Conservation (phyloP, 2,329 filamentous ascomycete genomes). For the Amphichorda felina region DNA sequence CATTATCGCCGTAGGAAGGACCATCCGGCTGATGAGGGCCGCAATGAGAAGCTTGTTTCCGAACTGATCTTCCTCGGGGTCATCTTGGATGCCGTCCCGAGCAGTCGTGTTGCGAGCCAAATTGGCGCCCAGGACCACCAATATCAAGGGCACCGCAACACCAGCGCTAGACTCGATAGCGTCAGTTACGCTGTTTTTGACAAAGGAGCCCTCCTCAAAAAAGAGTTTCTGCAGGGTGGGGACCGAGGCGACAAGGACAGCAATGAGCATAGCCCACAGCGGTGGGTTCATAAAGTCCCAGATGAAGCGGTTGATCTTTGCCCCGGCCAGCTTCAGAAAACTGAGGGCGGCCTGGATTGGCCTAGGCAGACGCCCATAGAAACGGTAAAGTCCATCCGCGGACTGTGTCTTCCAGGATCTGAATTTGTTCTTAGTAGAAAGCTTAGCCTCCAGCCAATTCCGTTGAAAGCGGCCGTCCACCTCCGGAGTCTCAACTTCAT, state of each 20-base stretch:
- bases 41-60: slow-evolving; percentile 74
- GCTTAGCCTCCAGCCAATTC: slow-evolving; percentile 21
- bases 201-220: slow-evolving; percentile 78
- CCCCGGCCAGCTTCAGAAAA: slow-evolving; percentile 7
- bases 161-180: slow-evolving; percentile 76
- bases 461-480: slow-evolving; percentile 23
- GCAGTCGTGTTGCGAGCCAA: slow-evolving; percentile 83
- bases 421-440: slow-evolving; percentile 17
- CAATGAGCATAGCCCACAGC: slow-evolving; percentile 80
- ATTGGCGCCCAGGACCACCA: slow-evolving; percentile 92
- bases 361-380: slow-evolving; percentile 20
- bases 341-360: slow-evolving; percentile 19
- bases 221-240: slow-evolving; percentile 74
- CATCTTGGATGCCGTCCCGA: slow-evolving; percentile 45
- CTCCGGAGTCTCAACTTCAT: slow-evolving; percentile 26
- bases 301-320: slow-evolving; percentile 45
- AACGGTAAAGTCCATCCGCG: slow-evolving; percentile 12
- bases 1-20: slow-evolving; percentile 86
- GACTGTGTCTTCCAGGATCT: slow-evolving; percentile 10
- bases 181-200: slow-evolving; percentile 85
- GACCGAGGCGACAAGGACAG: slow-evolving; percentile 77
- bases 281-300: slow-evolving; percentile 94
- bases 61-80: slow-evolving; percentile 58
- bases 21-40: slow-evolving; percentile 78
- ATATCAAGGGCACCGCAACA: slow-evolving; percentile 87